A percentile compares a stretch with the other conserved stretches of the same genome.
These are phyloP conservation scores for Pleomassaria siparia DNA, from an alignment of 2,329 filamentous ascomycete species.

Conservation along the genomic window DNA sequence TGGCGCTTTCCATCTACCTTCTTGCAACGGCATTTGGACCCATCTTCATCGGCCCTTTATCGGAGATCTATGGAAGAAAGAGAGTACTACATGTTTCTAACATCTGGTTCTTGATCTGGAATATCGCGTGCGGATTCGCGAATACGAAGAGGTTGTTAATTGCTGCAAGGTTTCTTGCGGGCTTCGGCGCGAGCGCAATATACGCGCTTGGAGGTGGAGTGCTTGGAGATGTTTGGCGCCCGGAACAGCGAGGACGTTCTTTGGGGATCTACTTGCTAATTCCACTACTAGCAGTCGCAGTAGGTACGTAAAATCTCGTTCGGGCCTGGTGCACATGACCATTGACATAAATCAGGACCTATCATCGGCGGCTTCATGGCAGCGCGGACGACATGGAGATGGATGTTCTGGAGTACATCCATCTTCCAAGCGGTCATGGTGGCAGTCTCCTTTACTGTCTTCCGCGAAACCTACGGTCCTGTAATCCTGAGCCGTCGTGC, in stretches of 20 bases:
- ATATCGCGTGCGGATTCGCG: conserved; percentile 28
- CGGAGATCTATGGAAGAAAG: conserved; percentile 30
- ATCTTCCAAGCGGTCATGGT: conserved; percentile 29
- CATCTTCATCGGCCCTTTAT: conserved; percentile 30
- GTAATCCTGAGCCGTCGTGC: conserved; percentile 43
- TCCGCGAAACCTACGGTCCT: conserved; percentile 50
- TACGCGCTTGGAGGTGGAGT: conserved; percentile 26
- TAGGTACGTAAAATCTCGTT: conserved; percentile 12
- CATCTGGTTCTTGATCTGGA: conserved; percentile 30
- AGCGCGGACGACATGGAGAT: conserved; percentile 26
- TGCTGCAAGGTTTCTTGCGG: conserved; percentile 25
- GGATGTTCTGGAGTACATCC: conserved; percentile 33
- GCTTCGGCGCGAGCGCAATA: conserved; percentile 27
- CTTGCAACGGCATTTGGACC: conserved; percentile 32
- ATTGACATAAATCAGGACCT: conserved; percentile 8
- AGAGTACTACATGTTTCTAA: conserved; percentile 23
- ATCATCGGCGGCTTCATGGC: conserved; percentile 35
- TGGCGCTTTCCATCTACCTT: conserved; percentile 33
- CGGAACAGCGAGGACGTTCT: conserved; percentile 23
- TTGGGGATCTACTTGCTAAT: conserved; percentile 26
- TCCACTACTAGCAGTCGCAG: conserved; percentile 22
- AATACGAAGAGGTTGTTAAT: conserved; percentile 26
- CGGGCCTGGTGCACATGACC: conserved; percentile 4
- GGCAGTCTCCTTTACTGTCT: conserved; percentile 37
- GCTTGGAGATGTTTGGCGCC: conserved; percentile 27